phyloP scores from a whole-genome alignment of 2,329 filamentous ascomycete species.

The Neopestalotiopsis clavispora region DNA sequence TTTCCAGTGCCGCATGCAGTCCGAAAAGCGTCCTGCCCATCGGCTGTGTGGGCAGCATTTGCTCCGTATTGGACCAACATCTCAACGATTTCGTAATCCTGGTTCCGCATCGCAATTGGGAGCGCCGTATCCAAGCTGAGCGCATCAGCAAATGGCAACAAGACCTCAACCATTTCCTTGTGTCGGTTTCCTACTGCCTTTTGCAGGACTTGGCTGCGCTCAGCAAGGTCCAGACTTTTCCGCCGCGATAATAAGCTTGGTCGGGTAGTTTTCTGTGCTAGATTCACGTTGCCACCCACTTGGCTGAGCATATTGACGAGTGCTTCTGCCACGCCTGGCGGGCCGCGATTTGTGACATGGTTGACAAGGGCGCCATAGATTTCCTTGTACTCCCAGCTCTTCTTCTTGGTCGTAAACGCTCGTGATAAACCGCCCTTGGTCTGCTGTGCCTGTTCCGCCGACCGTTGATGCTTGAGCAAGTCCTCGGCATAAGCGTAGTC shows the following conservation, averaged over 20 bases:
- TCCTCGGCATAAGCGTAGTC: slow-evolving; percentile 61
- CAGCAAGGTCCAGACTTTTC: slow-evolving; percentile 54
- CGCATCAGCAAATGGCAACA: slow-evolving; percentile 58
- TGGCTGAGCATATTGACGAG: slow-evolving; percentile 54
- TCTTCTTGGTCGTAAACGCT: slow-evolving; percentile 53
- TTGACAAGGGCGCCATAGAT: slow-evolving; percentile 56
- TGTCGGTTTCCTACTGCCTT: slow-evolving; percentile 56
- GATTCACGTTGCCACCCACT: slow-evolving; percentile 56
- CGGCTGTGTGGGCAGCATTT: slow-evolving; percentile 49
- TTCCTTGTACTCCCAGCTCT: slow-evolving; percentile 57
- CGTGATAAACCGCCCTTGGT: slow-evolving; percentile 47
- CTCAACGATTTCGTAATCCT: slow-evolving; percentile 48
- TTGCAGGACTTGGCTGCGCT: slow-evolving; percentile 56
- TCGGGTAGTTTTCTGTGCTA: slow-evolving; percentile 49
- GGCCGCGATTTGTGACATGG: slow-evolving; percentile 54
- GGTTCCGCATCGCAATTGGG: slow-evolving; percentile 51
- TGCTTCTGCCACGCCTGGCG: slow-evolving; percentile 60
- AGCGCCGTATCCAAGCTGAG: slow-evolving; percentile 55
- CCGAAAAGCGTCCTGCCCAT: slow-evolving; percentile 59
- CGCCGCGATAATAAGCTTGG: slow-evolving; percentile 52
- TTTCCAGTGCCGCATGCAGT: slow-evolving; percentile 52
- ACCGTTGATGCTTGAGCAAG: slow-evolving; percentile 52
- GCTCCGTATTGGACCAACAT: slow-evolving; percentile 58
- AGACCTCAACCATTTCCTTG: slow-evolving; percentile 56
- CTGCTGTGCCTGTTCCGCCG: slow-evolving; percentile 37